phyloP scores from a whole-genome alignment of 2,329 filamentous ascomycete species.

The Lasiodiplodia citricola region DNA sequence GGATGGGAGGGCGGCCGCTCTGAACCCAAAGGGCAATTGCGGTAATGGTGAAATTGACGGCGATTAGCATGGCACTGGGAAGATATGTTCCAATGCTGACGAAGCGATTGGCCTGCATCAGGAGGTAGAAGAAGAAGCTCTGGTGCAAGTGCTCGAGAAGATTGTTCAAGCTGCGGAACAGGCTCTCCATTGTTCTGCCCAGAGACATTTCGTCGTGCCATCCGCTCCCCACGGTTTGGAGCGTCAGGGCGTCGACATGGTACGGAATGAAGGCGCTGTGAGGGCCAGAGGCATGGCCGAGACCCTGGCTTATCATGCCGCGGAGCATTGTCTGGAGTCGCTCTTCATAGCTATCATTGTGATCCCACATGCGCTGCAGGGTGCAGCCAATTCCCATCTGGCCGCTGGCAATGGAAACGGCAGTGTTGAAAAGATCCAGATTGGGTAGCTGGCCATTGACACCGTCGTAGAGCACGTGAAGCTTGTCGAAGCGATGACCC shows the following conservation, averaged over 20 bases:
- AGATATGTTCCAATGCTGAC: constrained; percentile 98
- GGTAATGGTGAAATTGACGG: constrained; percentile 93
- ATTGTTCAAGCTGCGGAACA: constrained; percentile 94
- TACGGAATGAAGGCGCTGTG: constrained; percentile 98
- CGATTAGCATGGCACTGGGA: constrained; percentile 95
- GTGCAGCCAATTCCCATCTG: constrained; percentile 89
- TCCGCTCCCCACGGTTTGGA: constrained; percentile 86
- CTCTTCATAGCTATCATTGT: constrained; percentile 77
- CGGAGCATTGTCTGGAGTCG: constrained; percentile 86
- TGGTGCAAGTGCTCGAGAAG: constrained; percentile 95
- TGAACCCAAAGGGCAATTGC: constrained; percentile 93
- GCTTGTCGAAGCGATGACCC: constrained; percentile 80
- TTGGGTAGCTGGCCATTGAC: constrained; percentile 96
- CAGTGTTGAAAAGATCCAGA: constrained; percentile 92
- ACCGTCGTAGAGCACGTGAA: constrained; percentile 94
- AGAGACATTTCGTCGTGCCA: constrained; percentile 99
- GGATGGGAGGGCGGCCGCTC: constrained; percentile 62
- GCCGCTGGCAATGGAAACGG: constrained; percentile 82
- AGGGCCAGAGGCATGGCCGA: constrained; percentile 86
- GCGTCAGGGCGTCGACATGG: constrained; percentile 92
- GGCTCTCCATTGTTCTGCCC: constrained; percentile 84
- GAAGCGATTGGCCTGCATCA: constrained; percentile 90
- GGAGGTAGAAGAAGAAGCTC: constrained; percentile 98
- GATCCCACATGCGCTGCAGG: constrained; percentile 84
- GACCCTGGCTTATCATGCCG: constrained; percentile 89